Base-by-base conservation (phyloP, 2,329 filamentous ascomycete genomes). In the Paecilomyces formosus region DNA sequence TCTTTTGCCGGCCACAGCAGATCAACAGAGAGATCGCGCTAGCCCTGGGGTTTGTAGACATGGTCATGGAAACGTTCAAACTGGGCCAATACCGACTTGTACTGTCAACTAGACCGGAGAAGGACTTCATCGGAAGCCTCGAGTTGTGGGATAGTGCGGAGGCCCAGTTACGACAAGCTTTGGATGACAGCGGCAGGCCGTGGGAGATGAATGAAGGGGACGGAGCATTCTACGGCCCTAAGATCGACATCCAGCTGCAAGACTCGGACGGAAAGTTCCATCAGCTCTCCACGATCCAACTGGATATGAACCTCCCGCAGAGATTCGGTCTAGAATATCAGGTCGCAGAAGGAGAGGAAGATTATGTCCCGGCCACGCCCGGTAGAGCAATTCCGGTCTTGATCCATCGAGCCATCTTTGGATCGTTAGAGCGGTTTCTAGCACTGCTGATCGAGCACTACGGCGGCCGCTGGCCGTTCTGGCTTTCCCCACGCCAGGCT, bases 161-260 rank as follows among this genome's bases (percentile, higher is more conserved):
- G 68, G 70, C 71, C n/a, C 86, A 90, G 54, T 74, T 92, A 57
- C 84, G 80, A 57, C 74, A 81, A 56, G 86, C 87, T 0, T 74
- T 92, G 39, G 79, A 87, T 60, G 80, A 76, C 26, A 86, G 82
- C 13, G 87, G 86, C 9, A 83, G 85, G 65, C 76, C 82, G 35
- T 96, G 90, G 89, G 82, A 81, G 1, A 65, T 93, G 58, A 93
- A 92, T 62, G 82, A 88, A 66, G 90, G 90, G 11, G 91, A 95
- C 60, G 91, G 92, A 13, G 91, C 91, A 3, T 96, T 96, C 69
- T 96, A 96, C 68, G 91, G 92, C 0, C 91, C 92, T 31, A 96
- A 96, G 76, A 96, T 96, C 63, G 91, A 96, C 68, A 89, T 96
- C 52, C 85, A 95, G 45, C 75, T 96, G 53, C 85, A 83, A 61